These are phyloP conservation scores for Cutaneotrichosporon spelunceum DNA, from an alignment of 1,284 basidiomycete genomes.

Conservation along the genomic window DNA sequence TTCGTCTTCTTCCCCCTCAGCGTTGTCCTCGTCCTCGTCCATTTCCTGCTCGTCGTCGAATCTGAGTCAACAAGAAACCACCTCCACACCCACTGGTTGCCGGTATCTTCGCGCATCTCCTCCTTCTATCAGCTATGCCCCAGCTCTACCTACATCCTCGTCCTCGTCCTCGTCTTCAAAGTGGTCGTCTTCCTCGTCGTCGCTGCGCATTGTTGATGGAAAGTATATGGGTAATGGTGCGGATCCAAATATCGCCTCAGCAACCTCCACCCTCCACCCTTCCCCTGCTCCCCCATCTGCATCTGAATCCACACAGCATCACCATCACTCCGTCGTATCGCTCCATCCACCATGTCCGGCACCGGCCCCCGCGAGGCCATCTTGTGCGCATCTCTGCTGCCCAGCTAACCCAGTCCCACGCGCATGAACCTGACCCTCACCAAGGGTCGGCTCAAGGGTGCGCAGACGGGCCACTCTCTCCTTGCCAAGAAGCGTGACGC, in stretches of 20 bases:
- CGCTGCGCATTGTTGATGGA: slow-evolving; percentile 31
- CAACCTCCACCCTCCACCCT: not conserved
- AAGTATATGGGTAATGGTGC: slow-evolving; percentile 3
- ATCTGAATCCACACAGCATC: slow-evolving; percentile 2
- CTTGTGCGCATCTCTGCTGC: slow-evolving; percentile 55
- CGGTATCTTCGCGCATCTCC: slow-evolving; percentile 28
- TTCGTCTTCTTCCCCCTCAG: slow-evolving; percentile 16
- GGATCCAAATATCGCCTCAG: slow-evolving; percentile 13
- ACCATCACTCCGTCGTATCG: not conserved
- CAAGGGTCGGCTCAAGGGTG: slow-evolving; percentile 88
- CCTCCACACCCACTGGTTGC: slow-evolving; percentile 24
- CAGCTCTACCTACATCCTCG: slow-evolving; percentile 15
- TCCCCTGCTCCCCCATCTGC: not conserved
- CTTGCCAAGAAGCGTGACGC: slow-evolving; percentile 98
- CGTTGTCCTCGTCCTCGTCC: slow-evolving; percentile 2
- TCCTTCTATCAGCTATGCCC: slow-evolving; percentile 18
- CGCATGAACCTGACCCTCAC: slow-evolving; percentile 93
- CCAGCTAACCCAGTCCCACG: slow-evolving; percentile 59
- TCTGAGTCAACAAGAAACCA: slow-evolving; percentile 5
- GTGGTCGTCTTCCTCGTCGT: slow-evolving; percentile 42
- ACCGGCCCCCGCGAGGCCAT: slow-evolving; percentile 83
- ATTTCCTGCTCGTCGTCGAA: slow-evolving; percentile 20
- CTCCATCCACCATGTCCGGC: slow-evolving; percentile 67
- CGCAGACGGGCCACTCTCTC: slow-evolving; percentile 94
- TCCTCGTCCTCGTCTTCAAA: slow-evolving; percentile 26